Evolutionary conservation across 2,329 filamentous ascomycete genomes (phyloP), one percentile per base, ranked within the genome.

Genomic region (Fusarium staphyleae): DNA sequence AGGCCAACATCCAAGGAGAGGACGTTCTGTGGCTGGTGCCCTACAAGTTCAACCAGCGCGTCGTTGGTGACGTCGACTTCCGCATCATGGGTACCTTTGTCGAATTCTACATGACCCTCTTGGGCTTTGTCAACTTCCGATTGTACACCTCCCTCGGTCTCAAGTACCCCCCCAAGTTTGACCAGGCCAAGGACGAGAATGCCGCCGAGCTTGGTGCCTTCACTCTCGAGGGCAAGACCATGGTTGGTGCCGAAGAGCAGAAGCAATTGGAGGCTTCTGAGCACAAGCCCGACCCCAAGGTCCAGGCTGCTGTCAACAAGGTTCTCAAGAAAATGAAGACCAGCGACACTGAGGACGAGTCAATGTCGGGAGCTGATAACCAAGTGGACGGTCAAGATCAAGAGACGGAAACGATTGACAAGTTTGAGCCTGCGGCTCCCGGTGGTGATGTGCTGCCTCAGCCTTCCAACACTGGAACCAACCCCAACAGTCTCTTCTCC

Each of bases 11-110:
- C 57, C 91, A 97, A 74, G 95, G 95, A 41, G 93, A 99, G 77
- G 93, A 98, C 69, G 89, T 99, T 42, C 81, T 98, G 63, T 99
- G 95, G 95, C 82, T 99, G 32, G 93, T 97, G 10, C 95, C 95
- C 1, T 99, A 99, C 80, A 91, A 91, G 74, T 99, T 99, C 77
- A 96, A 98, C 70, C 95, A 99, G 80, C 84, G 90, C 65, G 88
- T 96, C 12, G 90, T 95, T 33, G 91, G 89, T 52, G 95, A 99
- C 74, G 89, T 99, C 61, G 95, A 99, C 75, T 99, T 97, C 78
- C 84, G 95, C 69, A 99, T 99, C 76, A 99, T 99, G 95, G 93
- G 91, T 54, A 99, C 95, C 4, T 99, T 99, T 71, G 87, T 99
- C 62, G 93, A 99, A 74, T 99, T 99, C 75, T 99, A 99, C 80